Conservation (phyloP, 495 filamentous ascomycete genomes). For the Beverwykella pulmonaria region DNA sequence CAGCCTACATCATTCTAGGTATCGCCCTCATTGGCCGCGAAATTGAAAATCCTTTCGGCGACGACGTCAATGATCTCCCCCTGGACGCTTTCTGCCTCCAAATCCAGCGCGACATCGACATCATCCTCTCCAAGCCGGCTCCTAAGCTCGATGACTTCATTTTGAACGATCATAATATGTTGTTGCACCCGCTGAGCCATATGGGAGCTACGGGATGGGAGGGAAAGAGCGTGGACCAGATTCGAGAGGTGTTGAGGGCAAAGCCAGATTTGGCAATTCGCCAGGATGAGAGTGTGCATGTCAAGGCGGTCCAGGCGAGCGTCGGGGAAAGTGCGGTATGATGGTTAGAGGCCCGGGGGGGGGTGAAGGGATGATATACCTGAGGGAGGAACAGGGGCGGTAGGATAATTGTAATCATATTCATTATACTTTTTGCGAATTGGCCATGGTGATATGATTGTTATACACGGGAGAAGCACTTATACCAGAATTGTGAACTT, state of each 20-base stretch:
- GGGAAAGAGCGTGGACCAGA: slow-evolving; percentile 60
- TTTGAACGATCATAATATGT: slow-evolving; percentile 59
- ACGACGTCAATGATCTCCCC: slow-evolving; percentile 84
- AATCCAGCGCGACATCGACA: slow-evolving; percentile 71
- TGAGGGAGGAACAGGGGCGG: neutral
- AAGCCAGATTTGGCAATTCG: slow-evolving; percentile 18
- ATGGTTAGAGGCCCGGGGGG: neutral
- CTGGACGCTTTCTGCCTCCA: slow-evolving; percentile 76
- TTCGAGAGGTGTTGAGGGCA: slow-evolving; percentile 54
- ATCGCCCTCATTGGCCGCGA: slow-evolving; percentile 71
- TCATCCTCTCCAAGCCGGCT: slow-evolving; percentile 63
- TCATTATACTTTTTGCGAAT: neutral
- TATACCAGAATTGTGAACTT: too few species aligned
- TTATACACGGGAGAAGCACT: too few species aligned
- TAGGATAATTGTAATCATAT: neutral
- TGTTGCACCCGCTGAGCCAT: slow-evolving; percentile 68
- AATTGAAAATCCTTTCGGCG: slow-evolving; percentile 87
- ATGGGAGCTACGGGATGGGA: slow-evolving; percentile 64
- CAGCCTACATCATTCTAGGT: slow-evolving; percentile 86
- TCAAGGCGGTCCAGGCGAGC: neutral
- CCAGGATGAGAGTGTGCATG: slow-evolving; percentile 2
- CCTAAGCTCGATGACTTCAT: slow-evolving; percentile 62
- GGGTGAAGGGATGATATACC: neutral
- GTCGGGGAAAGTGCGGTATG: neutral
- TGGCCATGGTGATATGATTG: too few species aligned